Base-by-base conservation (phyloP, 208 protist genomes). In the Acanthamoeba castellanii region DNA sequence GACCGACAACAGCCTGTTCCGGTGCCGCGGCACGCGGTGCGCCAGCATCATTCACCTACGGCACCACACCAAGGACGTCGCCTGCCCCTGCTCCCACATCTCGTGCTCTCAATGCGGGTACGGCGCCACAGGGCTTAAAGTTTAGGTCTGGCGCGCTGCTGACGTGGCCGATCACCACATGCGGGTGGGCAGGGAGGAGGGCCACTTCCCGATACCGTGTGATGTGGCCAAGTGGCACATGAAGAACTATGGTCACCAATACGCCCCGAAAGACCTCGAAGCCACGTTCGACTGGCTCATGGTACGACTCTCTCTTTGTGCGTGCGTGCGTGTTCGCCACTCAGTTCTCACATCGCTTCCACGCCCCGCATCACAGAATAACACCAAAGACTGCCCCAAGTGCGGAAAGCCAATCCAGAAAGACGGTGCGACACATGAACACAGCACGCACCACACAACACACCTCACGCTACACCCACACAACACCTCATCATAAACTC, bases 321-420 rank as follows among this genome's bases (percentile, higher is more conserved):
- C 27, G 20, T 81, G 30, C 25, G 70, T 22, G 13, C 13, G 59
- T n/a, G 13, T 20, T 66, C 18, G 5, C 3, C 16, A 5, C 72
- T 50, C 72, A 22, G 32, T 81, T n/a, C 11, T n/a, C 70, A 45
- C 27, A 14, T 78, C 70, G 11, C 11, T 30, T 20, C 11, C 16
- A 3, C 59, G 22, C 16, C 22, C 20, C 7, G 7, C 16, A 3
- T 0, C 42, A 59, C 42, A 87, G 78, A 61, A 22, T 9, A 87
- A 87, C 50, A 87, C 78, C 25, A 87, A 87, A 27, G 47, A 87
- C 42, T 87, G 78, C 22, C 78, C 78, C 78, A 87, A 61, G 30
- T 87, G 78, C 78, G 11, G n/a, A 8, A 61, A 52, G 9, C 42
- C 47, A n/a, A 87, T 87, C 34, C 22, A 87, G 22, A 87, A 87